Percentiles rank a stretch among this genome's conserved stretches.
These are phyloP conservation scores for Leccinum disarticulatum DNA, from an alignment of 768 basidiomycete species.

Conservation along the genomic window DNA sequence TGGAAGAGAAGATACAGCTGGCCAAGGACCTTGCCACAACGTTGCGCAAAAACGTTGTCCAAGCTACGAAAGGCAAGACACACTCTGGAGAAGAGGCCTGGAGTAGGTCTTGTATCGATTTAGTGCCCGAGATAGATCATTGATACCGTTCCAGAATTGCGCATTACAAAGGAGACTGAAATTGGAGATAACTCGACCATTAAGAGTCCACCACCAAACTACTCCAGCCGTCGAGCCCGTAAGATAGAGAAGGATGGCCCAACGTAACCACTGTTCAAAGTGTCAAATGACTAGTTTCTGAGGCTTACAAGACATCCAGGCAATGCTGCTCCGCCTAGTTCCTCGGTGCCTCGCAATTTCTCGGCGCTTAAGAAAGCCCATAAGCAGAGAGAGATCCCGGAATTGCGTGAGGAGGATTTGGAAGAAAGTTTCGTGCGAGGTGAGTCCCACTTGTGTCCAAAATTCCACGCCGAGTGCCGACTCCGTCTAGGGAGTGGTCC, in stretches of 20 bases:
- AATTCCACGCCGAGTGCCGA: slow-evolving; percentile 10
- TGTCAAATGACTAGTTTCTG: slow-evolving; percentile 33
- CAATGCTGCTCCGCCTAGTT: slow-evolving; percentile 33
- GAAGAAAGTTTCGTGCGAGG: slow-evolving; percentile 88
- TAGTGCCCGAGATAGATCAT: not conserved
- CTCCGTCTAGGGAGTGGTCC: slow-evolving; percentile 72
- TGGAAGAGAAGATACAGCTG: slow-evolving; percentile 55
- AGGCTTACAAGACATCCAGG: slow-evolving; percentile 30
- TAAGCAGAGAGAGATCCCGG: slow-evolving; percentile 60
- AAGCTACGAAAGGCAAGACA: slow-evolving; percentile 56
- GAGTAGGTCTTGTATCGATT: slow-evolving; percentile 42
- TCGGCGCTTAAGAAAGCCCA: slow-evolving; percentile 73
- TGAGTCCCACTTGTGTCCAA: slow-evolving; percentile 30
- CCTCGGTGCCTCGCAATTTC: slow-evolving; percentile 45
- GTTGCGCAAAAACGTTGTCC: slow-evolving; percentile 81
- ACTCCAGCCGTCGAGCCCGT: slow-evolving; percentile 50
- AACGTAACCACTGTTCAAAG: slow-evolving; percentile 24
- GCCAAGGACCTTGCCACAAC: slow-evolving; percentile 73
- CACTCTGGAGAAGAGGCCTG: slow-evolving; percentile 46
- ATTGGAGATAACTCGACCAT: slow-evolving; percentile 82
- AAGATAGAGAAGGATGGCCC: slow-evolving; percentile 40
- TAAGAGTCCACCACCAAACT: slow-evolving; percentile 51
- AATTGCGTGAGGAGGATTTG: slow-evolving; percentile 76
- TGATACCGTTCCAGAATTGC: slow-evolving; percentile 51
- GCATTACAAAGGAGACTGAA: slow-evolving; percentile 79